Base-by-base conservation (phyloP, 1,284 basidiomycete genomes). In the Trichosporon inkin region DNA sequence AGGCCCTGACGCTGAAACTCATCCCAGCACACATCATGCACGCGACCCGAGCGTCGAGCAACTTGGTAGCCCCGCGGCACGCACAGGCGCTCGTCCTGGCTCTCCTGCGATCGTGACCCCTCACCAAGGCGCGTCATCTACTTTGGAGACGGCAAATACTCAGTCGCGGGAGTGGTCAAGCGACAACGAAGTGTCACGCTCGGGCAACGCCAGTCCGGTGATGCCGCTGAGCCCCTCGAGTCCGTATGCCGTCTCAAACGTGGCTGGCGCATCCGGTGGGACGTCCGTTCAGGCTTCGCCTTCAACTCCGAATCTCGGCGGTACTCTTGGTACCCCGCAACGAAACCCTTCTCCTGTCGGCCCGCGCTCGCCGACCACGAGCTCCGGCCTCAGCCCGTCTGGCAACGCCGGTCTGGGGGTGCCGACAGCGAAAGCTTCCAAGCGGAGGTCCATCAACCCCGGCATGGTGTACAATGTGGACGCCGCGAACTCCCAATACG, bases 371-470 rank as follows among this genome's bases (percentile, higher is more conserved):
- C 41, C 55, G 19, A 61, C 36, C 22, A 58, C 62, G 36, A 64
- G 68, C 14, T 38, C 66, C 1, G 70, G 67, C 10, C 62, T 68
- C 4, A 68, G 67, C 24, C 65, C 66, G 10, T 67, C 70, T 3
- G 19, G 39, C 22, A 19, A 10, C 22, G 49, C 3, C 3, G 74
- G 75, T 1, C 63, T 79, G 24, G 68, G 68, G 41, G 73, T 77
- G 5, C 73, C 75, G 1, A 68, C 69, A 1, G 64, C 62, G 35
- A 74, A 72, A 61, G 75, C 76, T 0, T 76, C 76, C 14, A 65
- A 69, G 36, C 60, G 78, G 41, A 57, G 76, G 24, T 79, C 78
- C 0, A 80, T 80, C 70, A 80, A 79, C 60, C 78, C 78, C 0
- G 74, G 66, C 10, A 74, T 75, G 70, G 67, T 72, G 1, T 75